phyloP scores from a whole-genome alignment of 495 filamentous ascomycete genomes.

The Barbatosphaeria neglecta region DNA sequence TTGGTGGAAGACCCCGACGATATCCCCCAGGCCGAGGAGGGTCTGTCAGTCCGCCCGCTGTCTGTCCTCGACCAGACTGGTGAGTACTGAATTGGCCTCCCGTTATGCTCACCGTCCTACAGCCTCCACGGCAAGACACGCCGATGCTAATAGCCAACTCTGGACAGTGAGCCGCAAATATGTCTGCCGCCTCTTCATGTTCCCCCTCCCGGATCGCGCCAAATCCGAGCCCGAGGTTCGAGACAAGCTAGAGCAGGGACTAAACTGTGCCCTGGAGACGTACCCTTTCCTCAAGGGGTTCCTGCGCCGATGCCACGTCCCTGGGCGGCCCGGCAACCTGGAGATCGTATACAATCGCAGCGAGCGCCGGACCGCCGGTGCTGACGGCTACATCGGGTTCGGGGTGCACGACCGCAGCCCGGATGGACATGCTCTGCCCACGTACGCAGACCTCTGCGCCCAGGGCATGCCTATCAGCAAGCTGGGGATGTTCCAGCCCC shows the following conservation, averaged over 20 bases:
- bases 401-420: background rate
- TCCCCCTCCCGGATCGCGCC: background rate
- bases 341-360: background rate
- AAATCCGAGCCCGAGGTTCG: background rate
- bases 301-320: background rate
- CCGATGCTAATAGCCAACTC: background rate
- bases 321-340: background rate
- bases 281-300: background rate
- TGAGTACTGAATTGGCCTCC: too few species aligned
- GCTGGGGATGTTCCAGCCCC: background rate
- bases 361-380: background rate
- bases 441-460: background rate
- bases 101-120: background rate
- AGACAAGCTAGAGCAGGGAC: background rate
- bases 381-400: background rate
- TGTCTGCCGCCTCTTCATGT: background rate
- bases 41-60: too few species aligned
- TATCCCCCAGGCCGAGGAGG: too few species aligned
- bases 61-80: too few species aligned
- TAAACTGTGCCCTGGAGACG: background rate
- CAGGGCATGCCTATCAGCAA: background rate
- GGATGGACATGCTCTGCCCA: background rate
- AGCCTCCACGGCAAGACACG: background rate
- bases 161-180: background rate
- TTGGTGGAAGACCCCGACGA: too few species aligned